These are phyloP conservation scores for Sporisorium exsertum DNA, from an alignment of 1,284 basidiomycete species.

Conservation along the genomic window DNA sequence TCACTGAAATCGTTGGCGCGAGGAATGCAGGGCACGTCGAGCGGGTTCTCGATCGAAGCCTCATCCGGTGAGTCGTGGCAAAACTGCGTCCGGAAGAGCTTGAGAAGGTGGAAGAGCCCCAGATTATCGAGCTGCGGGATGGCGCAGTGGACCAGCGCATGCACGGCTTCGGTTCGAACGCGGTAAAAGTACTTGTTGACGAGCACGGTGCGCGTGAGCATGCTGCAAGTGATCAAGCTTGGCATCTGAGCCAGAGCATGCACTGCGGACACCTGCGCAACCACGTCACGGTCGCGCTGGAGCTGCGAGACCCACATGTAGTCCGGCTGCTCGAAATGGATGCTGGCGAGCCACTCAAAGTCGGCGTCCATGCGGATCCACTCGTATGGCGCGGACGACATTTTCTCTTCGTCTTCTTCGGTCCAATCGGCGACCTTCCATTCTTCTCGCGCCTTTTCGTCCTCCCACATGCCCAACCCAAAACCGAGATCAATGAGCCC, in stretches of 20 bases:
- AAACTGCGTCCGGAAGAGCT: slow-evolving; percentile 87
- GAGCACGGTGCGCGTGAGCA: slow-evolving; percentile 89
- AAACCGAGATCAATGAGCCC: slow-evolving; percentile 95
- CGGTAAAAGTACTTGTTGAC: slow-evolving; percentile 97
- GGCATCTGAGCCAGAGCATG: slow-evolving; percentile 79
- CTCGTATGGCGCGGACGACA: slow-evolving; percentile 89
- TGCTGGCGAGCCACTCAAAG: slow-evolving; percentile 94
- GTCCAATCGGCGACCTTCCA: slow-evolving; percentile 95
- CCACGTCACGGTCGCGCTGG: slow-evolving; percentile 95
- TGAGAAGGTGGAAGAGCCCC: slow-evolving; percentile 94
- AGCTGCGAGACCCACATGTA: slow-evolving; percentile 99
- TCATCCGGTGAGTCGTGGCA: slow-evolving; percentile 76
- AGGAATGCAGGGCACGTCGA: slow-evolving; percentile 80
- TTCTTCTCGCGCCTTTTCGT: slow-evolving; percentile 80
- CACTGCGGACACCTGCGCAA: slow-evolving; percentile 74
- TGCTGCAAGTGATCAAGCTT: slow-evolving; percentile 87
- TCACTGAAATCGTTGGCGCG: slow-evolving; percentile 94
- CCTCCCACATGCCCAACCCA: slow-evolving; percentile 93
- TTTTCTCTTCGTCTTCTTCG: slow-evolving; percentile 91
- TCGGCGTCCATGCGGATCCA: slow-evolving; percentile 99
- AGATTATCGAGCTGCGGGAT: slow-evolving; percentile 82
- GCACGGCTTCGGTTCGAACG: slow-evolving; percentile 93
- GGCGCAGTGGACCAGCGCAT: slow-evolving; percentile 88
- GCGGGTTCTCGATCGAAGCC: slow-evolving; percentile 37
- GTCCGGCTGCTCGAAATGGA: slow-evolving; percentile 94